phyloP scores from a whole-genome alignment of 768 basidiomycete genomes.

The Scleroderma bovista region DNA sequence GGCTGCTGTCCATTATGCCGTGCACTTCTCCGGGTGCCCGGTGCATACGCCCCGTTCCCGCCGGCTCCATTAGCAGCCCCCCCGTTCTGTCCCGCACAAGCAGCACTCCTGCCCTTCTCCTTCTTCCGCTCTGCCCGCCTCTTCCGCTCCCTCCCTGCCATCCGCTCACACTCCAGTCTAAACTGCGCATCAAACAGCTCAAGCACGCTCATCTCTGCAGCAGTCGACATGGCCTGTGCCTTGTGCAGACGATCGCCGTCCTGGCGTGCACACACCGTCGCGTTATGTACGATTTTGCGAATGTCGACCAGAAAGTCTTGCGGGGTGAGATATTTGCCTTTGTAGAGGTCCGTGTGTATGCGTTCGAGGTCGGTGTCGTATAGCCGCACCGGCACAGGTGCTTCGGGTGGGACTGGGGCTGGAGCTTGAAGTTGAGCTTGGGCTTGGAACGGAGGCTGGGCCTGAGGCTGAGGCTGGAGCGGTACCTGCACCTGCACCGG shows the following conservation, averaged over 20 bases:
- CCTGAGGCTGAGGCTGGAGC: conserved; percentile 24
- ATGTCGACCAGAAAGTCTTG: conserved; percentile 84
- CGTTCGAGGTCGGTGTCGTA: conserved; percentile 90
- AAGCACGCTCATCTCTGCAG: conserved; percentile 78
- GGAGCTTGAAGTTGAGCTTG: conserved; percentile 23
- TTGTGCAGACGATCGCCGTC: conserved; percentile 75
- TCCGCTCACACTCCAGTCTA: conserved; percentile 77
- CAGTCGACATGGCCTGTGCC: conserved; percentile 86
- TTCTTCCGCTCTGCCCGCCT: conserved; percentile 49
- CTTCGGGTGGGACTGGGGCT: background rate
- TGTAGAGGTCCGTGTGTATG: conserved; percentile 83
- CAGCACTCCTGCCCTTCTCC: conserved; percentile 25
- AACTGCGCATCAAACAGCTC: conserved; percentile 74
- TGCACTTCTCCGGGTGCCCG: conserved; percentile 64
- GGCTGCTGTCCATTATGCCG: conserved; percentile 67
- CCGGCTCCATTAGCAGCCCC: conserved; percentile 20
- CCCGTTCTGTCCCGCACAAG: conserved; percentile 16
- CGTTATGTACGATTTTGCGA: conserved; percentile 75
- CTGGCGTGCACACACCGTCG: conserved; percentile 46
- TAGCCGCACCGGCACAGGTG: conserved; percentile 20
- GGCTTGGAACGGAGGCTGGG: conserved; percentile 9
- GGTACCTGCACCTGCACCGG: conserved; percentile 35
- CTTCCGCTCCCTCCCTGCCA: conserved; percentile 72
- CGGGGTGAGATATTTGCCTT: conserved; percentile 80
- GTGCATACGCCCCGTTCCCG: conserved; percentile 32